These are phyloP conservation scores for Phytophthora boehmeriae DNA, from an alignment of 352 stramenopile genomes.

Conservation along the genomic window DNA sequence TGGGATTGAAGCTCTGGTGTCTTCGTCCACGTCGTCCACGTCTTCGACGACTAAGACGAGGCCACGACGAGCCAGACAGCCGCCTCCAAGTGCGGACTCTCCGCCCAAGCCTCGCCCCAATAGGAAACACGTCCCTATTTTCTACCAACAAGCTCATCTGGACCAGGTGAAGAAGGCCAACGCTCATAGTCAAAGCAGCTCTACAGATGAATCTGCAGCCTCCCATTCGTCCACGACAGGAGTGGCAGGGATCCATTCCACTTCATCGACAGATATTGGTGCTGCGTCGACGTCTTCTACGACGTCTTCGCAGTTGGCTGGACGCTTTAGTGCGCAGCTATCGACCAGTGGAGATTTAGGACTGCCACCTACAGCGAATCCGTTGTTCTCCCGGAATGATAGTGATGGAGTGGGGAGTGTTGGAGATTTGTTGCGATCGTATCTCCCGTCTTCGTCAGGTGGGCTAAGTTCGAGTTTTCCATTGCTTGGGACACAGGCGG, in stretches of 20 bases:
- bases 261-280: slow-evolving; percentile 24
- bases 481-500: slow-evolving; percentile 1
- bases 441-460: slow-evolving; percentile 38
- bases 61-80: slow-evolving; percentile 13
- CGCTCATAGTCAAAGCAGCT: slow-evolving; percentile 24
- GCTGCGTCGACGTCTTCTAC: slow-evolving; percentile 42
- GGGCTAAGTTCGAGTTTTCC: slow-evolving; percentile 32
- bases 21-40: not conserved
- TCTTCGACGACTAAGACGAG: slow-evolving; percentile 10
- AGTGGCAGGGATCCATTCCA: slow-evolving; percentile 22
- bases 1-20: not conserved
- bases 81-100: slow-evolving; percentile 31
- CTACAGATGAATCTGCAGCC: slow-evolving; percentile 40
- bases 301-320: slow-evolving; percentile 27
- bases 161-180: slow-evolving; percentile 31
- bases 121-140: slow-evolving; percentile 83
- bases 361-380: slow-evolving; percentile 44
- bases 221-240: slow-evolving; percentile 46
- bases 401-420: slow-evolving; percentile 54
- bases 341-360: slow-evolving; percentile 22
- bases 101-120: slow-evolving; percentile 81
- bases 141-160: slow-evolving; percentile 64
- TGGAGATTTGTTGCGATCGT: slow-evolving; percentile 54
- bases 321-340: slow-evolving; percentile 38
- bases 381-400: slow-evolving; percentile 61